These are phyloP conservation scores for Phytopythium ostracodes DNA, from an alignment of 352 stramenopile genomes.

Conservation along the genomic window DNA sequence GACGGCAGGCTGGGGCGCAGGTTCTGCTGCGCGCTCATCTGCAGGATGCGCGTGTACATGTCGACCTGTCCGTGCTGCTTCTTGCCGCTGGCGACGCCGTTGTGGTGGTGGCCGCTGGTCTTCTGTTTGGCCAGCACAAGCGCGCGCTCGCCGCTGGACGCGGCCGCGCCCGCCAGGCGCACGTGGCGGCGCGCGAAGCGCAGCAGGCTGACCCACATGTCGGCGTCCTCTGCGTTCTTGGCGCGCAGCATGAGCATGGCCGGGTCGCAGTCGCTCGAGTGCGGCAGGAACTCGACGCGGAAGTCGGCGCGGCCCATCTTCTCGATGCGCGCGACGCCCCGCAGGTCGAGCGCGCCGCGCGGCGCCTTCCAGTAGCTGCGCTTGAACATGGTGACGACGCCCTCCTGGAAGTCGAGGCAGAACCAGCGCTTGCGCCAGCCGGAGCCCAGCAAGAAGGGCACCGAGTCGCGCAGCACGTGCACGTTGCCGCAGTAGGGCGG, in stretches of 20 bases:
- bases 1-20: slow-evolving; percentile 5
- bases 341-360: slow-evolving; percentile 69
- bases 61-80: slow-evolving; percentile 5
- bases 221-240: slow-evolving; percentile 48
- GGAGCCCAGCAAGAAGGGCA: slow-evolving; percentile 69
- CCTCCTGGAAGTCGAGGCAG: slow-evolving; percentile 72
- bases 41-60: slow-evolving; percentile 9
- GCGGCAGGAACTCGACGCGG: slow-evolving; percentile 53
- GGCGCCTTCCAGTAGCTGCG: slow-evolving; percentile 81
- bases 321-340: slow-evolving; percentile 51
- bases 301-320: slow-evolving; percentile 72
- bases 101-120: slow-evolving; percentile 7
- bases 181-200: slow-evolving; percentile 57
- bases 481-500: slow-evolving; percentile 76
- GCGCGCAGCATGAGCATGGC: slow-evolving; percentile 60
- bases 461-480: slow-evolving; percentile 71
- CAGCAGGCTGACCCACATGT: slow-evolving; percentile 75
- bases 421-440: slow-evolving; percentile 78
- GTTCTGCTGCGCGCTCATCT: slow-evolving; percentile 5
- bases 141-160: background rate
- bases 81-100: background rate
- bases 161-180: slow-evolving; percentile 10
- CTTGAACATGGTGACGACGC: slow-evolving; percentile 76
- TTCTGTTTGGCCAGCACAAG: slow-evolving; percentile 10
- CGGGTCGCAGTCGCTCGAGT: slow-evolving; percentile 23